A percentile compares a stretch with the other conserved stretches of the same genome.
Evolutionary conservation across 2,329 filamentous ascomycete genomes (phyloP).

Genomic region (Meredithiella fracta): DNA sequence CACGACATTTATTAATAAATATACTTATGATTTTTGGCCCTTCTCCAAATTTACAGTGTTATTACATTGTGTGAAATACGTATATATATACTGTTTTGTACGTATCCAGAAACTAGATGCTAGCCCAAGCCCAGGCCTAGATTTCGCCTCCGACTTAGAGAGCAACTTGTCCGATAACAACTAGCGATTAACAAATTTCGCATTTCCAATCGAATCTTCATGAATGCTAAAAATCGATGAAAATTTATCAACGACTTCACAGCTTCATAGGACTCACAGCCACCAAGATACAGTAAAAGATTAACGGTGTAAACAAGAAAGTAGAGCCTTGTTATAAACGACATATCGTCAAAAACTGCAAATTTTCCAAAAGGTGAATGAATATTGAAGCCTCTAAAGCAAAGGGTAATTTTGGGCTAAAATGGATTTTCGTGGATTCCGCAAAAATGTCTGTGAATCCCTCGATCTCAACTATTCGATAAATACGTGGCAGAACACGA

Average conservation of each 20-base stretch:
- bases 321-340: background rate
- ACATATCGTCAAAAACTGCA: background rate
- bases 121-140: too few species aligned
- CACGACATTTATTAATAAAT: background rate
- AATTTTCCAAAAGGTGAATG: background rate
- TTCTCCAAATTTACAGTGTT: too few species aligned
- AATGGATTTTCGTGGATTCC: too few species aligned
- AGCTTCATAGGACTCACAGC: background rate
- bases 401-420: too few species aligned
- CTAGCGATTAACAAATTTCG: too few species aligned
- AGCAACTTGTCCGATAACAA: too few species aligned
- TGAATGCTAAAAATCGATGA: too few species aligned
- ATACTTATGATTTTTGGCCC: background rate
- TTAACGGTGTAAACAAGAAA: background rate
- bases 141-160: too few species aligned
- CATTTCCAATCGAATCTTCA: too few species aligned
- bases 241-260: background rate
- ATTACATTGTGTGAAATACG: background rate
- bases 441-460: too few species aligned
- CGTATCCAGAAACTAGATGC: background rate
- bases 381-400: background rate
- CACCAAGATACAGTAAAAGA: background rate
- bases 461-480: too few species aligned
- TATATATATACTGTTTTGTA: background rate
- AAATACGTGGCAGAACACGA: too few species aligned